Evolutionary conservation across 768 basidiomycete genomes (phyloP).

Genomic region (Rhizopogon vinicolor): DNA sequence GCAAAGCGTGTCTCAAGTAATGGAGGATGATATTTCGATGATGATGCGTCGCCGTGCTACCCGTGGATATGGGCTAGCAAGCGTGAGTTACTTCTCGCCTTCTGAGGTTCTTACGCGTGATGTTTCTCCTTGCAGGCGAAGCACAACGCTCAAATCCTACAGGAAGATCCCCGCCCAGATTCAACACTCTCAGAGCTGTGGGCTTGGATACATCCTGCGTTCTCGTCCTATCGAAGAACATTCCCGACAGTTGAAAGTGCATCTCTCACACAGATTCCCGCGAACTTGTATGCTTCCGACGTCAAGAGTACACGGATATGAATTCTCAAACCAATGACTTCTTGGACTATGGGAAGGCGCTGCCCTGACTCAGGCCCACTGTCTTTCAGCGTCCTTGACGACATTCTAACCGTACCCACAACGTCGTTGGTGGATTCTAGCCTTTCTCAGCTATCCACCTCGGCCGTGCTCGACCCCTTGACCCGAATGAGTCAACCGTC

Average conservation of each 20-base stretch:
- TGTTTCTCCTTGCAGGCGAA: constrained; percentile 39
- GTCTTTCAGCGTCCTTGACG: constrained; percentile 7
- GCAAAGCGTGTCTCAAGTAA: constrained; percentile 37
- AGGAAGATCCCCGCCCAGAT: constrained; percentile 40
- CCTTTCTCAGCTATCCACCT: constrained; percentile 10
- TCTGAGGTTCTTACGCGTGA: neutral
- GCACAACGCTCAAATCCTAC: constrained; percentile 52
- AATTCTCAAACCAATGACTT: constrained; percentile 75
- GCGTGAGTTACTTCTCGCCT: constrained; percentile 36
- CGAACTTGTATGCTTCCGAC: constrained; percentile 54
- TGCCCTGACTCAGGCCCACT: constrained; percentile 14
- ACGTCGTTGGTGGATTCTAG: constrained; percentile 12
- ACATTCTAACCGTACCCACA: constrained; percentile 6
- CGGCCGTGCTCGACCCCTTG: constrained; percentile 9
- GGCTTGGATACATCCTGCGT: constrained; percentile 72
- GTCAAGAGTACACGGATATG: constrained; percentile 62
- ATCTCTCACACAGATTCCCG: constrained; percentile 43
- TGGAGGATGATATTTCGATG: constrained; percentile 78
- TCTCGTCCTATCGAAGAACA: constrained; percentile 17
- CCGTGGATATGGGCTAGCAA: constrained; percentile 66
- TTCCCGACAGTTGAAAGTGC: neutral
- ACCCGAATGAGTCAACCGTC: constrained; percentile 29
- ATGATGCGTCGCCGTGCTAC: constrained; percentile 61
- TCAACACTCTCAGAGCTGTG: constrained; percentile 57
- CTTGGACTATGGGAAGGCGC: constrained; percentile 78